Percentiles rank a stretch among this genome's conserved stretches.
Conservation (phyloP, 2,329 filamentous ascomycete species). For the Cordyceps farinosa region DNA sequence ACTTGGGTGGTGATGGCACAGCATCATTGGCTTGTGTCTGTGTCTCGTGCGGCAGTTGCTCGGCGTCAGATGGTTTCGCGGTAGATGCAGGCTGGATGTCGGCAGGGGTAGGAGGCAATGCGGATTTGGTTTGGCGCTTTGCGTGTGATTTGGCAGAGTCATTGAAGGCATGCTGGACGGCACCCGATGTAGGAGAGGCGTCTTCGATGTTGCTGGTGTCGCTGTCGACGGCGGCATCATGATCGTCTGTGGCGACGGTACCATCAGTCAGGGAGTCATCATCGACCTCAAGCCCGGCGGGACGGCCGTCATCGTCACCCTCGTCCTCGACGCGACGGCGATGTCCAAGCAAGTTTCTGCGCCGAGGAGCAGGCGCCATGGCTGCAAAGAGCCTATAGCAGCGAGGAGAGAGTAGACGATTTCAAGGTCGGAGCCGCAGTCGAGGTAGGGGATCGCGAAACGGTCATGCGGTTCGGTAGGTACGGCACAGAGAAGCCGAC, state of each 20-base stretch:
- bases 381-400: conserved; percentile 20
- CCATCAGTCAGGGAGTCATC: conserved; percentile 65
- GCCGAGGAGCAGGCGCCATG: conserved; percentile 51
- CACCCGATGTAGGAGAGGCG: conserved; percentile 47
- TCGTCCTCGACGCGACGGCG: conserved; percentile 68
- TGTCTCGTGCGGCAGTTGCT: background rate
- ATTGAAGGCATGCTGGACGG: conserved; percentile 40
- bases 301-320: conserved; percentile 62
- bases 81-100: background rate
- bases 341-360: conserved; percentile 63
- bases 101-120: background rate
- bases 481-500: background rate
- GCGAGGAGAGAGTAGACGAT: conserved; percentile 15
- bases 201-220: conserved; percentile 62
- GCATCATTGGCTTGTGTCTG: conserved; percentile 17
- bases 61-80: background rate
- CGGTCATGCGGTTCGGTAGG: conserved; percentile 14
- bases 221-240: conserved; percentile 57
- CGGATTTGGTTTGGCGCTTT: conserved; percentile 23
- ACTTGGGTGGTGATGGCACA: conserved; percentile 37
- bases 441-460: conserved; percentile 5
- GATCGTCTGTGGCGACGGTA: conserved; percentile 59
- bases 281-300: conserved; percentile 54
- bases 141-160: conserved; percentile 39
- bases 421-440: conserved; percentile 25